Conservation (phyloP, 2,329 filamentous ascomycete species). For the Botrytis medusae region DNA sequence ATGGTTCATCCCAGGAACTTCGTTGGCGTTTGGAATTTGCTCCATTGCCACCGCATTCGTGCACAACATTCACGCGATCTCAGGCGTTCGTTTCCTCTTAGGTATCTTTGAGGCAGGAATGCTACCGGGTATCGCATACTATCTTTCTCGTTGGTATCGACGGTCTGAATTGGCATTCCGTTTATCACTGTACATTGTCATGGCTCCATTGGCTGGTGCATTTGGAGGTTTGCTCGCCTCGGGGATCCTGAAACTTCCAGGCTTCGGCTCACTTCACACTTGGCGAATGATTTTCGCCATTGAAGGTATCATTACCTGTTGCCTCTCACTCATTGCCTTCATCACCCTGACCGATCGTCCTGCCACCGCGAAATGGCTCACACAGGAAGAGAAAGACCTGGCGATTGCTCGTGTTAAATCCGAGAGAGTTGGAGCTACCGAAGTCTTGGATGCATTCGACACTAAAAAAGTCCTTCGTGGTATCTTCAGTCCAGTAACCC, state of each 20-base stretch:
- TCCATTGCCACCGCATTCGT: conserved; percentile 69
- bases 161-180: conserved; percentile 66
- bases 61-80: conserved; percentile 46
- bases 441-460: conserved; percentile 64
- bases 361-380: conserved; percentile 65
- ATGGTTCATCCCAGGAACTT: conserved; percentile 65
- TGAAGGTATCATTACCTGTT: conserved; percentile 64
- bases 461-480: conserved; percentile 58
- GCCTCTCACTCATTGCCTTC: conserved; percentile 60
- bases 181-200: conserved; percentile 67
- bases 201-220: conserved; percentile 67
- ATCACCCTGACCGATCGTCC: conserved; percentile 67
- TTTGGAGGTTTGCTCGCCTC: conserved; percentile 68
- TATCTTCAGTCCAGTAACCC: conserved; percentile 62
- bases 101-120: conserved; percentile 68
- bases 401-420: conserved; percentile 67
- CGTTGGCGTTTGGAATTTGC: conserved; percentile 61
- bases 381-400: conserved; percentile 63
- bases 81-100: conserved; percentile 63
- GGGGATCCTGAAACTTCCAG: conserved; percentile 60
- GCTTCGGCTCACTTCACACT: conserved; percentile 49
- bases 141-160: conserved; percentile 71
- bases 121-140: conserved; percentile 69
- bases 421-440: conserved; percentile 61
- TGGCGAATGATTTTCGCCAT: conserved; percentile 74